Conservation (phyloP, 106 monocot species). For the Allium cepa region DNA sequence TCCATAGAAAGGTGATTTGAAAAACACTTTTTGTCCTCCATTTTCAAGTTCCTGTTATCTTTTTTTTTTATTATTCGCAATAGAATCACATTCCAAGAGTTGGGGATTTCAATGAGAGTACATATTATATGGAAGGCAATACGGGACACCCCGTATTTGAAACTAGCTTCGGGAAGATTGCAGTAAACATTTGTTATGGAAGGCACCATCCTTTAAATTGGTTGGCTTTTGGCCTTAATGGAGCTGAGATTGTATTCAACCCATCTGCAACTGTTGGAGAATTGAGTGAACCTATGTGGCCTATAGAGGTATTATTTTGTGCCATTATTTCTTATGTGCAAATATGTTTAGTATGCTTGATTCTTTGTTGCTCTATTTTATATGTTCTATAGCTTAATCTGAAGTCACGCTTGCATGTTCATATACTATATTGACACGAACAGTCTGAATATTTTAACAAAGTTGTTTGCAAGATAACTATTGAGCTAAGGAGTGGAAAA, state of each 20-base stretch:
- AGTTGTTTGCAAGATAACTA: no score
- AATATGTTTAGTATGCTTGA: no score
- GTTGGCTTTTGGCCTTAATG: slow-evolving; percentile 89
- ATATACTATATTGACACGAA: no score
- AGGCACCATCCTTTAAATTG: slow-evolving; percentile 95
- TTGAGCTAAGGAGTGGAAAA: no score
- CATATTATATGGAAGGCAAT: slow-evolving; percentile 96
- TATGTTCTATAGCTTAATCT: no score
- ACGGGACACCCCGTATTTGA: slow-evolving; percentile 95
- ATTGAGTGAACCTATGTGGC: slow-evolving; percentile 97
- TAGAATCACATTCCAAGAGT: slow-evolving; percentile 99
- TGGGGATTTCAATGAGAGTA: slow-evolving; percentile 96
- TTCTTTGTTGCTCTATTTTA: no score
- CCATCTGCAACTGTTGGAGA: slow-evolving; percentile 98
- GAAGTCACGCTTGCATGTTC: no score
- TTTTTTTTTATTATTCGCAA: neutral
- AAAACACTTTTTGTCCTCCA: slow-evolving; percentile 1
- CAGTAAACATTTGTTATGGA: slow-evolving; percentile 91
- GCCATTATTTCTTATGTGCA: no score
- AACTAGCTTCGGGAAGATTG: slow-evolving; percentile 88
- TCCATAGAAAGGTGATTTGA: slow-evolving; percentile 68
- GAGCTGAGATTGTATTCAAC: slow-evolving; percentile 98
- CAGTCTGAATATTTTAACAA: no score
- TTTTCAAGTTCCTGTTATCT: neutral
- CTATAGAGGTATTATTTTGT: slow-evolving; percentile 61